These are phyloP conservation scores for Berberis vulgaris DNA, from an alignment of 164 flowering plant species.

Conservation along the genomic window DNA sequence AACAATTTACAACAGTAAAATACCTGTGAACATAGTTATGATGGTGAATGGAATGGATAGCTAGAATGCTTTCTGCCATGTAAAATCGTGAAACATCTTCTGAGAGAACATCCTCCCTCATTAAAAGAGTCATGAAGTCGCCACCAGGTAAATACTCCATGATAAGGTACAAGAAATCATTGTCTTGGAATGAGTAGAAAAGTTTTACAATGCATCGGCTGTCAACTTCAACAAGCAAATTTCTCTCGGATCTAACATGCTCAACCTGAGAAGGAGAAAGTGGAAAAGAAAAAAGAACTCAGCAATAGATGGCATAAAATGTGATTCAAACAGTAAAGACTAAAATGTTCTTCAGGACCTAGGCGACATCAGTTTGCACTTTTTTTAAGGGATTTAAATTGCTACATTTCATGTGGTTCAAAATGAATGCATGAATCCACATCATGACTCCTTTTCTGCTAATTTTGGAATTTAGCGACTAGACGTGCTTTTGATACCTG, in stretches of 20 bases:
- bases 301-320: background rate
- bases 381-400: no score
- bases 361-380: no score
- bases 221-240: slow-evolving; percentile 88
- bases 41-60: slow-evolving; percentile 81
- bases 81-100: slow-evolving; percentile 87
- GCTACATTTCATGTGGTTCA: no score
- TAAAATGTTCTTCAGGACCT: no score
- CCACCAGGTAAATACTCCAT: slow-evolving; percentile 99
- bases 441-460: no score
- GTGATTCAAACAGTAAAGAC: no score
- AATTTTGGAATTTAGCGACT: no score
- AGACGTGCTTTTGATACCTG: no score
- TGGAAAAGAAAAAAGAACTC: background rate
- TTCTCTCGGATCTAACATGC: slow-evolving; percentile 89
- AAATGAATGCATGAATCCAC: no score
- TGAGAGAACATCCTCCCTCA: slow-evolving; percentile 78
- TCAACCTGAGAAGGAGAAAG: slow-evolving; percentile 49
- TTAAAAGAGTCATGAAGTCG: slow-evolving; percentile 81
- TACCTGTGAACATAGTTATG: slow-evolving; percentile 86
- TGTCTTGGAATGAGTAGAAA: slow-evolving; percentile 84
- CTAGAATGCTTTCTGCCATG: slow-evolving; percentile 81
- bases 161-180: slow-evolving; percentile 79
- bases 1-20: background rate
- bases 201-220: slow-evolving; percentile 85